Conservation (phyloP, 257 asterid genomes). For the Solanum neorickii region DNA sequence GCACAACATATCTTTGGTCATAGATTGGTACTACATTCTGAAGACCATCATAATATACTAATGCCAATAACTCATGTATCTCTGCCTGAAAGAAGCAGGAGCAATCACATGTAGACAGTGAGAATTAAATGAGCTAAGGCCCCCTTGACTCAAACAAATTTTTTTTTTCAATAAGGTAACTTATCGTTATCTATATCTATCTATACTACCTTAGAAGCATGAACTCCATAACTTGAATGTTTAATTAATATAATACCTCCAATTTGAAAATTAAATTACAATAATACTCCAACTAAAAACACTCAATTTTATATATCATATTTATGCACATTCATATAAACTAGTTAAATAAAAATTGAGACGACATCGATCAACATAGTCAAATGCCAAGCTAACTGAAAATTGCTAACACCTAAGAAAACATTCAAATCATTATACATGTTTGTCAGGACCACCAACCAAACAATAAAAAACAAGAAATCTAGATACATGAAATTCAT, state of each 20-base stretch:
- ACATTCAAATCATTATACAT: slow-evolving; percentile 1
- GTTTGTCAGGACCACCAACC: neutral
- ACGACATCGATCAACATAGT: neutral
- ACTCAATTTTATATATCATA: neutral
- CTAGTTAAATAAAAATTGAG: neutral
- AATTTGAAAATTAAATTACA: too few relatives aligned
- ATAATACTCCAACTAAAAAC: neutral
- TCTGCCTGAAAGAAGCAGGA: slow-evolving; percentile 60
- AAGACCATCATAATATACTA: slow-evolving; percentile 90
- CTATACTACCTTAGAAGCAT: neutral
- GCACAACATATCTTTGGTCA: slow-evolving; percentile 74
- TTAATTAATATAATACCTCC: neutral
- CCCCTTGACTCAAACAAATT: neutral
- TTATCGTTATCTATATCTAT: neutral
- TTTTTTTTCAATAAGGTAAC: neutral
- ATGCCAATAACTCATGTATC: slow-evolving; percentile 90
- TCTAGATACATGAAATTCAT: neutral
- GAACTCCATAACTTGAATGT: neutral
- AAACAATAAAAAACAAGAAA: neutral
- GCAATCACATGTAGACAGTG: neutral
- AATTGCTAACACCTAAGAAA: neutral
- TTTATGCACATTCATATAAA: neutral
- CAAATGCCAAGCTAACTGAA: neutral
- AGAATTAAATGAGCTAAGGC: neutral
- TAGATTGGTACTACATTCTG: slow-evolving; percentile 97